phyloP scores from a whole-genome alignment of 495 filamentous ascomycete genomes.

The Aspergillus sparsus region DNA sequence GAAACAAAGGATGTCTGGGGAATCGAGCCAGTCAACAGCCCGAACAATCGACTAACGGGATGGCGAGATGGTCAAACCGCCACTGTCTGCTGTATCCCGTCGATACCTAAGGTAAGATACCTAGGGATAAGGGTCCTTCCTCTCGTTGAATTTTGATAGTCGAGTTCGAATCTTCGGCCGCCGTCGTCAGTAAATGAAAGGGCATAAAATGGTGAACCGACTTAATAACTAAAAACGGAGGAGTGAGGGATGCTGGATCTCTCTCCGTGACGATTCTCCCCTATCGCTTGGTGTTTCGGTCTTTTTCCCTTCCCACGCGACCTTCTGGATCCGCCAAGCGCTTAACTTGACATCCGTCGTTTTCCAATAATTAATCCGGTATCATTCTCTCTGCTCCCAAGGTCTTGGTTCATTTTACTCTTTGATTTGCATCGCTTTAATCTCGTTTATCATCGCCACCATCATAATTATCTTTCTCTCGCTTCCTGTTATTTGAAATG shows the following conservation, averaged over 20 bases:
- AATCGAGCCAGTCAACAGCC: too few species aligned
- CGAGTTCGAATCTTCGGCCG: slow-evolving; percentile 1
- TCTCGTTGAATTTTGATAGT: not conserved
- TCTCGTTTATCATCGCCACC: too few species aligned
- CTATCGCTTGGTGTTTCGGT: not conserved
- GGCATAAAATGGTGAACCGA: not conserved
- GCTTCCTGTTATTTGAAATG: too few species aligned
- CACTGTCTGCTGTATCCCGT: not conserved
- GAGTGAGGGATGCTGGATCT: not conserved
- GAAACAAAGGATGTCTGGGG: too few species aligned
- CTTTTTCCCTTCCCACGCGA: not conserved
- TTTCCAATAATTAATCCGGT: not conserved
- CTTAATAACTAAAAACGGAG: not conserved
- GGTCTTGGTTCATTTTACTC: too few species aligned
- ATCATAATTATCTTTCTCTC: too few species aligned
- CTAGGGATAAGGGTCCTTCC: too few species aligned
- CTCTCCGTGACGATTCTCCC: not conserved
- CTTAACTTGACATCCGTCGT: not conserved
- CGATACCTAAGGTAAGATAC: too few species aligned
- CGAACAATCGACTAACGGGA: too few species aligned
- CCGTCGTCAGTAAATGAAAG: slow-evolving; percentile 17
- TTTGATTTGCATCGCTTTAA: too few species aligned
- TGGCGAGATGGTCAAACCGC: slow-evolving; percentile 5
- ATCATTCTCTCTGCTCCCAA: not conserved
- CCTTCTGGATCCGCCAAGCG: not conserved